A percentile compares a stretch with the other conserved stretches of the same genome.
phyloP scores from a whole-genome alignment of 768 basidiomycete genomes.

The Tricholoma sp. region DNA sequence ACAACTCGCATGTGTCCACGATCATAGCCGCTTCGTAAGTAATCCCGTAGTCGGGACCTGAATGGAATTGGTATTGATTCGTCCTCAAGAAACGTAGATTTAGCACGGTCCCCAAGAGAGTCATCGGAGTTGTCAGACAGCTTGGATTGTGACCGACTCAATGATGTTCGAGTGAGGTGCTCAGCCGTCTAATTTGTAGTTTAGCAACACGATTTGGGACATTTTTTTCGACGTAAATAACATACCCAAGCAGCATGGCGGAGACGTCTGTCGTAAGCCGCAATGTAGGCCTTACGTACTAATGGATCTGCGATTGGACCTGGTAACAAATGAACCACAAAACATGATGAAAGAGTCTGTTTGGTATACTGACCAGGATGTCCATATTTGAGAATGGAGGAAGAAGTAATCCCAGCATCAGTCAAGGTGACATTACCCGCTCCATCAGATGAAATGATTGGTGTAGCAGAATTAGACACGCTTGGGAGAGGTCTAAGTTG shows the following conservation, averaged over 20 bases:
- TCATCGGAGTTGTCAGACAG: slow-evolving; percentile 24
- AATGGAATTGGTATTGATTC: slow-evolving; percentile 68
- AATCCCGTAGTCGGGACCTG: slow-evolving; percentile 82
- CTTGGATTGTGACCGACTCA: slow-evolving; percentile 43
- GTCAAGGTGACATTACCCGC: slow-evolving; percentile 40
- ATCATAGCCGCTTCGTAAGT: slow-evolving; percentile 91
- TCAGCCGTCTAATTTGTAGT: slow-evolving; percentile 72
- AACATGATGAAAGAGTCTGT: neutral
- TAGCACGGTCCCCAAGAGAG: slow-evolving; percentile 56
- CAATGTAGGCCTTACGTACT: slow-evolving; percentile 77
- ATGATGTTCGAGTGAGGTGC: slow-evolving; percentile 77
- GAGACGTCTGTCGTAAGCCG: slow-evolving; percentile 85
- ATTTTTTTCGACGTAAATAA: neutral
- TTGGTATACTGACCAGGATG: slow-evolving; percentile 59
- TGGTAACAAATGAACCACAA: slow-evolving; percentile 22
- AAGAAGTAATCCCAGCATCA: slow-evolving; percentile 26
- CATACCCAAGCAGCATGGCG: slow-evolving; percentile 93
- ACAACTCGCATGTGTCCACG: slow-evolving; percentile 88
- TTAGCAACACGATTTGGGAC: neutral
- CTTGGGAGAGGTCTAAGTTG: slow-evolving; percentile 7
- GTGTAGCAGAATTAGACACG: slow-evolving; percentile 19
- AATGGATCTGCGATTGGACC: slow-evolving; percentile 83
- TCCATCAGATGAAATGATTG: slow-evolving; percentile 42
- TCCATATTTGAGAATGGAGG: slow-evolving; percentile 65
- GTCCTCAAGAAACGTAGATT: slow-evolving; percentile 84